Percentiles rank a stretch among this genome's conserved stretches.
phyloP scores from a whole-genome alignment of 768 basidiomycete genomes.

The Podaxis pistillaris region DNA sequence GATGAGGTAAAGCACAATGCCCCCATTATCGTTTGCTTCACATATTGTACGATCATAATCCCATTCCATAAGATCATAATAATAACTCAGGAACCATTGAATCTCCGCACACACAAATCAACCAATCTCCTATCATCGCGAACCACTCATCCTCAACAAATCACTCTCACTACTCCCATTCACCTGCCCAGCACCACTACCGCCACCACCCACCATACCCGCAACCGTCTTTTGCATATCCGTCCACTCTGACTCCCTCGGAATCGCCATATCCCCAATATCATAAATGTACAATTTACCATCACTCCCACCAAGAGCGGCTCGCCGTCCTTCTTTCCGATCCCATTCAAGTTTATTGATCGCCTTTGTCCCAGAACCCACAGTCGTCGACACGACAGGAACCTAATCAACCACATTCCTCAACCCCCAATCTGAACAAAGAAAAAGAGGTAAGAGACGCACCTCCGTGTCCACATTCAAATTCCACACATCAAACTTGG shows the following conservation, averaged over 20 bases:
- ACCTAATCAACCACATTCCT: conserved; percentile 51
- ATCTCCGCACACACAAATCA: neutral
- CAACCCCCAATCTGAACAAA: neutral
- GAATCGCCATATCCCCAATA: conserved; percentile 86
- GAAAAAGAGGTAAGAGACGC: conserved; percentile 26
- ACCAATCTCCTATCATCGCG: conserved; percentile 22
- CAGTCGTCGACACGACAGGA: conserved; percentile 82
- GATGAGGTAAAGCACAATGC: too few species aligned
- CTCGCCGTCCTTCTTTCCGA: conserved; percentile 85
- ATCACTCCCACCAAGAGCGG: conserved; percentile 88
- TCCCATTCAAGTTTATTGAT: conserved; percentile 98
- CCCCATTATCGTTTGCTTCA: too few species aligned
- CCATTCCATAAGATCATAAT: neutral
- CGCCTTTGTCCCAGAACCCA: conserved; percentile 69
- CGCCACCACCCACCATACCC: conserved; percentile 58
- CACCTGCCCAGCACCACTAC: conserved; percentile 27
- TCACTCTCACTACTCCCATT: conserved; percentile 38
- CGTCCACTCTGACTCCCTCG: conserved; percentile 90
- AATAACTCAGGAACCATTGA: neutral
- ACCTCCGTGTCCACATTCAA: conserved; percentile 97
- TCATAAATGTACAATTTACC: conserved; percentile 94
- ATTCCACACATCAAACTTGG: conserved; percentile 97
- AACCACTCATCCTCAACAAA: conserved; percentile 27
- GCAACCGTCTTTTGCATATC: conserved; percentile 87
- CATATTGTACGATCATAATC: neutral